A percentile compares a stretch with the other conserved stretches of the same genome.
Conservation (phyloP, 306 rosid genomes). For the Lupinus albus region DNA sequence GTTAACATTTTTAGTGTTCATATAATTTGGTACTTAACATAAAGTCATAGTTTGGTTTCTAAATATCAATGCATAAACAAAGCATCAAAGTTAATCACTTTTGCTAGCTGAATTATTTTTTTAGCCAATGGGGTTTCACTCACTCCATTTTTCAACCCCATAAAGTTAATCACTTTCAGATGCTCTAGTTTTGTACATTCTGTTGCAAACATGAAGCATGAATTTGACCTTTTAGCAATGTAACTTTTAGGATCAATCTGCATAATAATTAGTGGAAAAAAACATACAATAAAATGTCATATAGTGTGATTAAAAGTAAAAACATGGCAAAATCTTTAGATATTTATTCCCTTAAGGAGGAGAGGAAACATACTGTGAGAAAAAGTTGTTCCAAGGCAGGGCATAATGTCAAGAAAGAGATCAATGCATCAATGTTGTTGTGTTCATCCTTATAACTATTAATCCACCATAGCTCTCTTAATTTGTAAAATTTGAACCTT, state of each 20-base stretch:
- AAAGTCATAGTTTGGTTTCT: too few species aligned
- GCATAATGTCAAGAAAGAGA: conserved; percentile 61
- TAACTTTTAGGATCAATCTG: conserved; percentile 61
- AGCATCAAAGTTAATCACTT: conserved; percentile 42
- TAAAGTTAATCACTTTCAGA: conserved; percentile 50
- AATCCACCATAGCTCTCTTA: conserved; percentile 78
- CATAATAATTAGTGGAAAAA: background rate
- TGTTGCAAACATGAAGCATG: conserved; percentile 36
- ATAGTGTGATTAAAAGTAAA: background rate
- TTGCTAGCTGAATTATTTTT: conserved; percentile 40
- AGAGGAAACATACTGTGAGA: conserved; percentile 49
- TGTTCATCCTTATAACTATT: conserved; percentile 47
- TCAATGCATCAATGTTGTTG: conserved; percentile 49
- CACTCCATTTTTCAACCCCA: conserved; percentile 47
- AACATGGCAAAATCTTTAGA: too few species aligned
- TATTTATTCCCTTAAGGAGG: background rate
- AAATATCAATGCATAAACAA: conserved; percentile 17
- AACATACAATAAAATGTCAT: background rate
- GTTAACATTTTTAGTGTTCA: too few species aligned
- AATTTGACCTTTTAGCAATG: conserved; percentile 24
- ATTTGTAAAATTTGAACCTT: conserved; percentile 63
- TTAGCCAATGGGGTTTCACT: conserved; percentile 47
- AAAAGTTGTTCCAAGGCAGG: conserved; percentile 65
- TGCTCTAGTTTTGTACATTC: conserved; percentile 42
- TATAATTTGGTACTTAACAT: too few species aligned